Evolutionary conservation across 1,139 yeast species (phyloP).

Genomic region (Saccharomyces hybrid): DNA sequence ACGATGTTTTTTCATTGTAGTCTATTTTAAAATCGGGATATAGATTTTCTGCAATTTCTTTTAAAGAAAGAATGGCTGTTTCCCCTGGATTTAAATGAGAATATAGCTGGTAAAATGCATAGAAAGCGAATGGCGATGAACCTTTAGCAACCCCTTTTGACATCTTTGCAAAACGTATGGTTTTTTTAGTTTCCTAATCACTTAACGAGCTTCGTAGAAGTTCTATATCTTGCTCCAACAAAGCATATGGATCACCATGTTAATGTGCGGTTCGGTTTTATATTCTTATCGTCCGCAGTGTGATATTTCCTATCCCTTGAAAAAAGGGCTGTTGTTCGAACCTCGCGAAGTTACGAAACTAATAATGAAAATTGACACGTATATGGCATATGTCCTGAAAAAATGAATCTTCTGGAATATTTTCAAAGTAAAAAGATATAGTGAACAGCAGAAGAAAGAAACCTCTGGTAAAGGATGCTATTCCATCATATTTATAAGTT

Average conservation of each 20-base stretch:
- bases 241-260: no score
- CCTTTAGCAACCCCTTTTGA: conserved; percentile 1
- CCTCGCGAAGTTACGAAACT: not conserved
- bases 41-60: conserved; percentile 11
- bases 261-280: not conserved
- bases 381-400: not conserved
- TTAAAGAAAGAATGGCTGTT: conserved; percentile 9
- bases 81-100: conserved; percentile 9
- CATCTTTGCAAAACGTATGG: not conserved
- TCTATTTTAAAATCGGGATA: conserved; percentile 14
- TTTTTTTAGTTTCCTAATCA: not conserved
- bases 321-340: not conserved
- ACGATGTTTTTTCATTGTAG: conserved; percentile 38
- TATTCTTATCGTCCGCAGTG: not conserved
- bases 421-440: not conserved
- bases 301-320: not conserved
- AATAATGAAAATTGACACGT: not conserved
- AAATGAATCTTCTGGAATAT: not conserved
- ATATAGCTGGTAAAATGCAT: conserved; percentile 29
- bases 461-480: not conserved
- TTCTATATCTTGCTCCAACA: no score
- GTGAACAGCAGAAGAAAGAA: not conserved
- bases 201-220: no score
- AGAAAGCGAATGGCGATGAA: conserved; percentile 28
- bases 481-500: not conserved